Conservation (phyloP, 495 filamentous ascomycete genomes). For the Talaromyces ruber region DNA sequence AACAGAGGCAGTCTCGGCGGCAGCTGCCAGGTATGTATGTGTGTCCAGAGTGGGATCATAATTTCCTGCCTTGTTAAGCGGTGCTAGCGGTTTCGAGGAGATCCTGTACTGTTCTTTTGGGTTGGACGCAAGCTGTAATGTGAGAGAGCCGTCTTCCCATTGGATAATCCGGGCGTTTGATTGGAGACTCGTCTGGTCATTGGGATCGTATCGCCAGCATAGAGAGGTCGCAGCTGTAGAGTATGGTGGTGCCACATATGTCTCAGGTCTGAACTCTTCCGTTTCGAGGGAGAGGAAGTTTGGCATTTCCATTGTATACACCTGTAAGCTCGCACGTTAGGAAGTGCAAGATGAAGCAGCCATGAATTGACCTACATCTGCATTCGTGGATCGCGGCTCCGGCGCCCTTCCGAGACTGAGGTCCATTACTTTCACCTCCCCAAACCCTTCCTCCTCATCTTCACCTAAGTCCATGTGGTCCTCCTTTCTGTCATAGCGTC, state of each 20-base stretch:
- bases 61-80: constrained; percentile 47
- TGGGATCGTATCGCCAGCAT: constrained; percentile 63
- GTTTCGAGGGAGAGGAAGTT: constrained; percentile 71
- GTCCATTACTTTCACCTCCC: constrained; percentile 48
- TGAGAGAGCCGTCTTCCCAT: constrained; percentile 81
- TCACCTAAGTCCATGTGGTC: constrained; percentile 42
- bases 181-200: constrained; percentile 47
- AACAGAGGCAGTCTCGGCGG: constrained; percentile 57
- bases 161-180: constrained; percentile 70
- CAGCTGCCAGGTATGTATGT: constrained; percentile 74
- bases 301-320: constrained; percentile 73
- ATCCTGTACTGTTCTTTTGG: constrained; percentile 76
- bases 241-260: constrained; percentile 61
- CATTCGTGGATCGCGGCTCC: constrained; percentile 63
- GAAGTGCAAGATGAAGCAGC: neutral
- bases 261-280: constrained; percentile 61
- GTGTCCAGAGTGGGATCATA: constrained; percentile 67
- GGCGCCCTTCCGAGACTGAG: constrained; percentile 54
- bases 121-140: constrained; percentile 63
- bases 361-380: constrained; percentile 33
- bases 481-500: constrained; percentile 40
- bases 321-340: constrained; percentile 30
- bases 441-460: constrained; percentile 37
- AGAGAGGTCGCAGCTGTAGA: constrained; percentile 58
- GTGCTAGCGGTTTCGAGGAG: constrained; percentile 64